Evolutionary conservation across 768 basidiomycete genomes (phyloP), one percentile per base, ranked within the genome.

Genomic region (Naganishia vaughanmartiniae): DNA sequence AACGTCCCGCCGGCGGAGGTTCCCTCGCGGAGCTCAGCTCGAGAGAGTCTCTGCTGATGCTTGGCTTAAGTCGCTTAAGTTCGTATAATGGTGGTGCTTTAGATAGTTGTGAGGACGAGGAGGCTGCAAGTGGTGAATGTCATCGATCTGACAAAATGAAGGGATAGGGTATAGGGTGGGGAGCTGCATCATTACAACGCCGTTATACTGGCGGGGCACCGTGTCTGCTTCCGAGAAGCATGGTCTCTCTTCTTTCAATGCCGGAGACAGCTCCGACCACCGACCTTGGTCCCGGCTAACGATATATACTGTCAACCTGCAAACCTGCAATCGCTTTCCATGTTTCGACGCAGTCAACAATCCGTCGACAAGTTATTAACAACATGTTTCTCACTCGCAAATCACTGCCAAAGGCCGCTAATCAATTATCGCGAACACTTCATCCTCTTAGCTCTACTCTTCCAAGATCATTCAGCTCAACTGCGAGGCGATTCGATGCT

Each of bases 151-250:
- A 7, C 24, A 26, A 15, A 51, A 26, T n/a, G n/a, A n/a, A 51
- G 4, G 48, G 24, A 14, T 26, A 46, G 46, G 4, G 17, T 42
- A 51, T n/a, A 26, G 48, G n/a, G 48, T 21, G 7, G 48, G 21
- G 1, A 26, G 4, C n/a, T 1, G n/a, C n/a, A 24, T n/a, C 24
- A 26, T 4, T 7, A 51, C 48, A 51, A 51, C 48, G 48, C 48
- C 48, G 48, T 51, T 51, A 51, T 51, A 26, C 48, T n/a, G 24
- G 48, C 48, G 48, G 48, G 24, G 48, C 48, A 26, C 48, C 48
- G 48, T 26, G 48, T 51, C 48, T 51, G 48, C 48, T 51, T 51
- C 48, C n/a, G 48, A 24, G 48, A 51, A 51, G 48, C 19, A 12
- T 12, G 48, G 24, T 36, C 34, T 4, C 12, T 7, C 42, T 42